Evolutionary conservation across 2,329 filamentous ascomycete genomes (phyloP).

Genomic region (Colletotrichum tamarilloi): DNA sequence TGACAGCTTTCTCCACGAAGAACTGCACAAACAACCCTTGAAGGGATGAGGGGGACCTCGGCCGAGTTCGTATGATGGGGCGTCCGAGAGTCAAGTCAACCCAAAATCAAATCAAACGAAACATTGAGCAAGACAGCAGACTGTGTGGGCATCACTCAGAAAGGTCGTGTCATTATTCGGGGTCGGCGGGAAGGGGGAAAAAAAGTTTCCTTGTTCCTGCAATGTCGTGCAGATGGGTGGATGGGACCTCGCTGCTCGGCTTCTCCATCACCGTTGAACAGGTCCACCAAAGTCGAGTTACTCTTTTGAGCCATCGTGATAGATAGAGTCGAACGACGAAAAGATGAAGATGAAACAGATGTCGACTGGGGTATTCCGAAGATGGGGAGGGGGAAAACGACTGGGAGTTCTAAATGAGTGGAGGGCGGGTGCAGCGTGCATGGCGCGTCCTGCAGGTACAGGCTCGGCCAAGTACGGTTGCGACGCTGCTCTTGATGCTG

Average conservation of each 20-base stretch:
- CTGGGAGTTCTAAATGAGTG: slow-evolving; percentile 7
- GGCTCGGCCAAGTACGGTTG: slow-evolving; percentile 6
- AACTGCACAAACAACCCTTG: neutral
- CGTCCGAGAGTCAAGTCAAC: neutral
- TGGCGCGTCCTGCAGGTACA: slow-evolving; percentile 25
- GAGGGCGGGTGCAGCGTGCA: slow-evolving; percentile 25
- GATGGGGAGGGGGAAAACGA: neutral
- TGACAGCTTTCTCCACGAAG: neutral
- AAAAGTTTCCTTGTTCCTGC: slow-evolving; percentile 7
- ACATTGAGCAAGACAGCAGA: neutral
- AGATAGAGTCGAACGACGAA: slow-evolving; percentile 21
- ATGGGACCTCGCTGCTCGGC: neutral
- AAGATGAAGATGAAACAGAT: slow-evolving; percentile 27
- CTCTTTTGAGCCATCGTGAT: slow-evolving; percentile 15
- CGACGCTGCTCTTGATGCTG: neutral
- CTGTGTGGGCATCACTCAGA: neutral
- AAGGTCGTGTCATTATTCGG: slow-evolving; percentile 10
- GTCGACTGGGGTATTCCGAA: neutral
- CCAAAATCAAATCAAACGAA: neutral
- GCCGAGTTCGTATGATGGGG: neutral
- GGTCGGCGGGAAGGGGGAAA: neutral
- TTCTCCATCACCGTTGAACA: neutral
- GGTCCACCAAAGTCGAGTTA: slow-evolving; percentile 1
- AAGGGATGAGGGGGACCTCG: neutral
- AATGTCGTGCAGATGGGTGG: slow-evolving; percentile 29